A percentile compares a stretch with the other conserved stretches of the same genome.
phyloP scores from a whole-genome alignment of 495 filamentous ascomycete genomes.

The Terfezia claveryi region DNA sequence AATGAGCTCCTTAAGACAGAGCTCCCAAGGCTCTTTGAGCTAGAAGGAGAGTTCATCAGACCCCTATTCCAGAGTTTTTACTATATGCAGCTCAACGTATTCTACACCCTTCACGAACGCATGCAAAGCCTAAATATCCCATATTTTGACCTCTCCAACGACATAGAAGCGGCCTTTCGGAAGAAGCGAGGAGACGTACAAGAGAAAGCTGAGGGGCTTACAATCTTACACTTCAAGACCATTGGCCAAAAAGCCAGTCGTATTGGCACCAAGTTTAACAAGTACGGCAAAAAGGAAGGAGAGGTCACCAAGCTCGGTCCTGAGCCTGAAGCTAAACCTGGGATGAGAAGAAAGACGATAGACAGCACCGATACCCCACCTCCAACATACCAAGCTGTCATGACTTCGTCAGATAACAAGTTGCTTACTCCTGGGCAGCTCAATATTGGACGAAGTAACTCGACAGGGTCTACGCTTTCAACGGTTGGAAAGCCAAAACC shows the following conservation, averaged over 20 bases:
- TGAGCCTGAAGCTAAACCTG: constrained; percentile 35
- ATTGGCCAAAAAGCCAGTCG: constrained; percentile 33
- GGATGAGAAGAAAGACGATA: background rate
- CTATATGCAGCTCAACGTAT: constrained; percentile 99
- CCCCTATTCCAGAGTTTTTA: constrained; percentile 98
- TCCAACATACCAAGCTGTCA: background rate
- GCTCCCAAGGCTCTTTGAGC: constrained; percentile 69
- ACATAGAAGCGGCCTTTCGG: constrained; percentile 76
- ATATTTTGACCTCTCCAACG: constrained; percentile 81
- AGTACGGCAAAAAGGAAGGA: constrained; percentile 12
- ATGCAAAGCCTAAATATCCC: constrained; percentile 95
- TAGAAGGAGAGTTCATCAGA: constrained; percentile 93
- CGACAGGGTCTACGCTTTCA: constrained; percentile 28
- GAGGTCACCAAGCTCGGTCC: constrained; percentile 39
- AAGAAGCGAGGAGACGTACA: constrained; percentile 69
- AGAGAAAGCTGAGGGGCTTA: constrained; percentile 57
- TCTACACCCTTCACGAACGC: constrained; percentile 92
- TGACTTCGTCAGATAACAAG: background rate
- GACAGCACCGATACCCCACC: background rate
- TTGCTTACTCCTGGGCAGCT: constrained; percentile 7
- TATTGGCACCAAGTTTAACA: constrained; percentile 10
- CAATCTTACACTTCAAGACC: constrained; percentile 74
- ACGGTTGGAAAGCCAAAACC: constrained; percentile 61
- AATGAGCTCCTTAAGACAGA: constrained; percentile 93
- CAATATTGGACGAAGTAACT: constrained; percentile 29